Evolutionary conservation across 2,329 filamentous ascomycete genomes (phyloP), one percentile per base, ranked within the genome.

Genomic region (Hypoxylon sp.): DNA sequence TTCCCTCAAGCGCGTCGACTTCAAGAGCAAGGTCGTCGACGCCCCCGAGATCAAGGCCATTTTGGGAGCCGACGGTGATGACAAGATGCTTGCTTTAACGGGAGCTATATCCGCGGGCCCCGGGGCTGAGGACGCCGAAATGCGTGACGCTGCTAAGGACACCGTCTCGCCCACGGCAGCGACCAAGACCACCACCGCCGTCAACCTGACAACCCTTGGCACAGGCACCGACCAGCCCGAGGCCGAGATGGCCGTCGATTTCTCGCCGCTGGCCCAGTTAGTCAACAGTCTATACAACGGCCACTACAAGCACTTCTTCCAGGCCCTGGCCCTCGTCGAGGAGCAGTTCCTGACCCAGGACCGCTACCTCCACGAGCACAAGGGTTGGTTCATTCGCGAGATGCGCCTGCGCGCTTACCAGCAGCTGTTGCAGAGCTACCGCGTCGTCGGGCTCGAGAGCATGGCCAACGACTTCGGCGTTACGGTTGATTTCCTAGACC

Each of bases 381-480:
- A 93, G 80, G 91, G 90, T 77, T 99, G 96, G 95, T 98, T 96
- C 80, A 95, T 99, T 75, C 92, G 96, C 56, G 96, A 99, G 86
- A 99, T 99, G 96, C 91, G 96, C 64, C 88, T 98, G 72, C 91
- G 95, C 65, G 95, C 93, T 37, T 99, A 99, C 84, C 93, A 97
- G 81, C 96, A 99, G 84, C 88, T 99, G 44, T 88, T 99, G 47
- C 96, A 98, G 85, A 97, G 93, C 79, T 99, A 99, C 84, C 92
- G 95, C 52, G 93, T 99, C 10, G 96, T 99, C 37, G 94, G 95
- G n/a, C 86, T 99, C 72, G 92, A 93, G 81, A 97, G 93, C 82
- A 99, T 99, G 95, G 96, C 96, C 19, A 92, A 90, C 72, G 95
- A 97, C 80, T 99, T 99, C 84, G 96, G 96, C 61, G 95, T 99